Evolutionary conservation across 768 basidiomycete genomes (phyloP).

Genomic region (Phanerochaete carnosa): DNA sequence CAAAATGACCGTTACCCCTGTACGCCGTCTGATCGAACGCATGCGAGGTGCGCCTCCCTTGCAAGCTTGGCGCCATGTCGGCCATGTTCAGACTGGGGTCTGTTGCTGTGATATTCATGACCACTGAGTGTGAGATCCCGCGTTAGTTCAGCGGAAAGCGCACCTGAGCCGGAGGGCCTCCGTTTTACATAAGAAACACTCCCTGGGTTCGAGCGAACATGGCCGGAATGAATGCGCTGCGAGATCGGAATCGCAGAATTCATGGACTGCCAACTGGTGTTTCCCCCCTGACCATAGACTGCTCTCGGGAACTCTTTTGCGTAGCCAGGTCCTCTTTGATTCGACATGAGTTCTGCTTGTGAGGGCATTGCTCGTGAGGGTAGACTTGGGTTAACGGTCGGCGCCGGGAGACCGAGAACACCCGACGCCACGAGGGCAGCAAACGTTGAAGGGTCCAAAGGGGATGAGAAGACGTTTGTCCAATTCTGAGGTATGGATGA

Average conservation of each 20-base stretch:
- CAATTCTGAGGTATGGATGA: conserved; percentile 40
- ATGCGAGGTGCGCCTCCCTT: conserved; percentile 20
- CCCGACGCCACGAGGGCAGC: conserved; percentile 60
- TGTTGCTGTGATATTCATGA: not conserved
- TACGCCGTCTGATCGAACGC: conserved; percentile 8
- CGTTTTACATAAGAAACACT: conserved; percentile 21
- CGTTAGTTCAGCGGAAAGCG: conserved; percentile 15
- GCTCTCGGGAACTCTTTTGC: conserved; percentile 19
- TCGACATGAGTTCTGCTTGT: conserved; percentile 22
- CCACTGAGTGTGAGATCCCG: not conserved
- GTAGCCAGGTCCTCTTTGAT: conserved; percentile 13
- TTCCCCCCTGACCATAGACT: conserved; percentile 6
- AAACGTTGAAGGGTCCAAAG: conserved; percentile 59
- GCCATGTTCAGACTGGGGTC: conserved; percentile 4
- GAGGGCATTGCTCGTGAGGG: conserved; percentile 35
- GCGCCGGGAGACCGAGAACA: conserved; percentile 41
- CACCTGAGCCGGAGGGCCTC: conserved; percentile 38
- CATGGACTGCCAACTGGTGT: conserved; percentile 18
- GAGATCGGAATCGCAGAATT: conserved; percentile 20
- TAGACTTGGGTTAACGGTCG: conserved; percentile 34
- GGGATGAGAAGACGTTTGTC: conserved; percentile 56
- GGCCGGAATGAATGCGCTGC: conserved; percentile 67
- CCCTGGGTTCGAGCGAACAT: conserved; percentile 34
- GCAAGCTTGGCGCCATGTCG: conserved; percentile 9
- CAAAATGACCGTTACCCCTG: conserved; percentile 1